A percentile compares a stretch with the other conserved stretches of the same genome.
Evolutionary conservation across 164 flowering plant genomes (phyloP).

Genomic region (Vitis cinerea): DNA sequence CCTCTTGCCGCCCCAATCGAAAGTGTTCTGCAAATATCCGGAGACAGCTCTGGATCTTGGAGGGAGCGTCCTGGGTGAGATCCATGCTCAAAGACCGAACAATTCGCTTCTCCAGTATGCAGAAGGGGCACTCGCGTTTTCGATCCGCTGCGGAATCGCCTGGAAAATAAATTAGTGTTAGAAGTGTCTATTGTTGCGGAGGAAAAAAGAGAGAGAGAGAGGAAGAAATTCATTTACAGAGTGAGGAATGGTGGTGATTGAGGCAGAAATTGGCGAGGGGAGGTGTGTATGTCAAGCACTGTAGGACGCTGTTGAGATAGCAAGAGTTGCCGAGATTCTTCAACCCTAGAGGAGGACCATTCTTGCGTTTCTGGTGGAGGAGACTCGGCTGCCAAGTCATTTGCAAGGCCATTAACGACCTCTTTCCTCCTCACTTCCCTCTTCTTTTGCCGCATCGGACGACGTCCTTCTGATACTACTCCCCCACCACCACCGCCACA

Average conservation of each 20-base stretch:
- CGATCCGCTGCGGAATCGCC: constrained; percentile 44
- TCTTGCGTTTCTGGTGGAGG: constrained; percentile 49
- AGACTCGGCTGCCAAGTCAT: constrained; percentile 78
- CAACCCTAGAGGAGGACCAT: constrained; percentile 71
- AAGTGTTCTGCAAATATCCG: constrained; percentile 73
- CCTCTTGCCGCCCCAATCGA: constrained; percentile 78
- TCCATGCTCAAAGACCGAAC: constrained; percentile 66
- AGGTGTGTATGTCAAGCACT: constrained; percentile 98
- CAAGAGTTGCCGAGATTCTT: constrained; percentile 88
- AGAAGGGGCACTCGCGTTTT: constrained; percentile 77
- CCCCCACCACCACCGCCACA: constrained; percentile 20
- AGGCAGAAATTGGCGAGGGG: constrained; percentile 95
- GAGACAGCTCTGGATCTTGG: constrained; percentile 65
- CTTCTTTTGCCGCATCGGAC: constrained; percentile 14
- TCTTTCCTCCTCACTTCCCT: background rate
- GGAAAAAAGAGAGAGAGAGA: background rate
- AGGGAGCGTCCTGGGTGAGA: constrained; percentile 53
- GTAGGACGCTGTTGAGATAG: constrained; percentile 94
- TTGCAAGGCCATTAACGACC: constrained; percentile 65
- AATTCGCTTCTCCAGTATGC: constrained; percentile 76
- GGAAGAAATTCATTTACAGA: constrained; percentile 30
- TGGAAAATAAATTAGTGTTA: constrained; percentile 12
- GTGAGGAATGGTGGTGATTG: constrained; percentile 53
- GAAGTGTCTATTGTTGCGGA: background rate
- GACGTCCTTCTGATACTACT: constrained; percentile 7